Evolutionary conservation across 2,329 filamentous ascomycete species (phyloP).

Genomic region (Trematosphaeria pertusa): DNA sequence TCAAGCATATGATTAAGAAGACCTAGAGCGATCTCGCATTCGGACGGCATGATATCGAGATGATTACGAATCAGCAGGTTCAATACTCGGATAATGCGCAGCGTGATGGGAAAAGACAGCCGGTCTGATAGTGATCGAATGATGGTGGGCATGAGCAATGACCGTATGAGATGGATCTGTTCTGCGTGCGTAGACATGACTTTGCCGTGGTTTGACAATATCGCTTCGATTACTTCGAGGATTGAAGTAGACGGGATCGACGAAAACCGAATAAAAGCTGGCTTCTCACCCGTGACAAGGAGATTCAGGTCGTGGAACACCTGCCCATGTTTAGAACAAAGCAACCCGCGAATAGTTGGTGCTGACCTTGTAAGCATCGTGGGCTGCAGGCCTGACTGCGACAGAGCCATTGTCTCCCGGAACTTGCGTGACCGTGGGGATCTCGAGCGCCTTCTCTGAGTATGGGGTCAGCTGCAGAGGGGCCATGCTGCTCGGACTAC

Average conservation of each 20-base stretch:
- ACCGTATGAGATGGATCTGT: slow-evolving; percentile 78
- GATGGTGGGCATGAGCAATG: slow-evolving; percentile 81
- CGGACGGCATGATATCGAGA: slow-evolving; percentile 73
- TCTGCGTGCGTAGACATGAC: slow-evolving; percentile 82
- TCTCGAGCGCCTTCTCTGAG: slow-evolving; percentile 53
- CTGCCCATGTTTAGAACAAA: slow-evolving; percentile 46
- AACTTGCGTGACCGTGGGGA: slow-evolving; percentile 70
- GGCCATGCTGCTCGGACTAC: neutral
- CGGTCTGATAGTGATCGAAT: slow-evolving; percentile 79
- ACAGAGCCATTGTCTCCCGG: slow-evolving; percentile 70
- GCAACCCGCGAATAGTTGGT: neutral
- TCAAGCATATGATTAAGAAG: slow-evolving; percentile 87
- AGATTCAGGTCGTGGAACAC: slow-evolving; percentile 91
- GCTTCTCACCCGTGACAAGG: slow-evolving; percentile 81
- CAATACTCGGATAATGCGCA: slow-evolving; percentile 82
- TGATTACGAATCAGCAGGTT: slow-evolving; percentile 83
- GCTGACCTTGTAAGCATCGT: slow-evolving; percentile 79
- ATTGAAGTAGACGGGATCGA: slow-evolving; percentile 82
- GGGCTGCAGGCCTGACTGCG: slow-evolving; percentile 74
- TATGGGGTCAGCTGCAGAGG: neutral
- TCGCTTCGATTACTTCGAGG: slow-evolving; percentile 89
- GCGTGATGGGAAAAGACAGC: slow-evolving; percentile 79
- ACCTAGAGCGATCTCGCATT: slow-evolving; percentile 83
- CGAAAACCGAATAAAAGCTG: slow-evolving; percentile 81
- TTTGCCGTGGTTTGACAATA: slow-evolving; percentile 82